Percentiles rank a stretch among this genome's conserved stretches.
Evolutionary conservation across 805 yeast genomes (phyloP).

Genomic region (Starmerella cellae): DNA sequence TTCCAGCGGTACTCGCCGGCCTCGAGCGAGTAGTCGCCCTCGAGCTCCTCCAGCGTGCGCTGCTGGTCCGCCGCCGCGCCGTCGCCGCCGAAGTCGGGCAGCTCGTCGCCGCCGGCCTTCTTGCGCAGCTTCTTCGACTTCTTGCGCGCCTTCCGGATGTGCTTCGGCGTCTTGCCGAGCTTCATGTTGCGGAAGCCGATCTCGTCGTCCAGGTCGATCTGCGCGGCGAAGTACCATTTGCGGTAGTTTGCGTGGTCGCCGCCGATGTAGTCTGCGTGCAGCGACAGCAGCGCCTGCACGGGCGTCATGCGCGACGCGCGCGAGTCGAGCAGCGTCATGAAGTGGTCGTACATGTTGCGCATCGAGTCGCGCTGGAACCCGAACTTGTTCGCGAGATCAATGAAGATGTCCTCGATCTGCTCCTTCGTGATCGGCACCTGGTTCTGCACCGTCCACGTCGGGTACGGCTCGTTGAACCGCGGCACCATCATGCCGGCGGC

Average conservation of each 20-base stretch:
- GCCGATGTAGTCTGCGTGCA: conserved; percentile 87
- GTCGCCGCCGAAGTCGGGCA: conserved; percentile 14
- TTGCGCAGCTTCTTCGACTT: conserved; percentile 29
- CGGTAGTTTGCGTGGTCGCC: conserved; percentile 77
- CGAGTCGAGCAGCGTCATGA: conserved; percentile 73
- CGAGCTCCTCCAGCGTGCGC: conserved; percentile 51
- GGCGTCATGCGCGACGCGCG: conserved; percentile 71
- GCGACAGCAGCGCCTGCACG: conserved; percentile 50
- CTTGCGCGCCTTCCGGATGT: conserved; percentile 38
- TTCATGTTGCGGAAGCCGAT: conserved; percentile 46
- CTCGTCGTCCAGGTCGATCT: conserved; percentile 60
- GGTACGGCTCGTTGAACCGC: conserved; percentile 72
- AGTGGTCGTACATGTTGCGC: conserved; percentile 67
- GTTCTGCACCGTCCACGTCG: conserved; percentile 97
- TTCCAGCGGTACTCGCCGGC: conserved; percentile 81
- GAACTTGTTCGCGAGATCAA: conserved; percentile 45
- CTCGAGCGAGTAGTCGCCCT: conserved; percentile 51
- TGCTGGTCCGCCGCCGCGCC: conserved; percentile 38
- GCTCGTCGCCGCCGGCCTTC: conserved; percentile 31
- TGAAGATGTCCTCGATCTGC: conserved; percentile 50
- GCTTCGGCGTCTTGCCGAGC: conserved; percentile 36
- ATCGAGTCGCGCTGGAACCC: conserved; percentile 77
- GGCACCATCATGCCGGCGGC: conserved; percentile 12
- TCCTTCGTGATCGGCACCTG: conserved; percentile 61
- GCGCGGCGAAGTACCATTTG: conserved; percentile 88